Evolutionary conservation across 768 basidiomycete species (phyloP).

Genomic region (Kwoniella botswanensis): DNA sequence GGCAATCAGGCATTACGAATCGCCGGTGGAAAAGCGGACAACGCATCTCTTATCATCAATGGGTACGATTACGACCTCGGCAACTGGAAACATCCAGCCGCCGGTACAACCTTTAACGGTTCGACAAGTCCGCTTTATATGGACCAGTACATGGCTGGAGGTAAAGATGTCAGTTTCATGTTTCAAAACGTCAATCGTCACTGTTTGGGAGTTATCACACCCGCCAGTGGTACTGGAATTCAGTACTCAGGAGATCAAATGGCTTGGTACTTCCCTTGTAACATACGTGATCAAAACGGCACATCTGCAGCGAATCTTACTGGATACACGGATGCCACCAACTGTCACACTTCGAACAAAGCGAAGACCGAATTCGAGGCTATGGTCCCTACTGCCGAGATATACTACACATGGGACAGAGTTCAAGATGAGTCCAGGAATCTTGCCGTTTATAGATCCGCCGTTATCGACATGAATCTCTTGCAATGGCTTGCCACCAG

Average conservation of each 20-base stretch:
- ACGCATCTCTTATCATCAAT: constrained; percentile 86
- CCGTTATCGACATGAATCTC: constrained; percentile 85
- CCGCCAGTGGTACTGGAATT: constrained; percentile 73
- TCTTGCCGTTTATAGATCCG: constrained; percentile 90
- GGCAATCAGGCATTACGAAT: constrained; percentile 82
- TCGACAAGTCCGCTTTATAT: constrained; percentile 80
- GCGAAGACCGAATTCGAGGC: constrained; percentile 66
- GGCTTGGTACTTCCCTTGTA: constrained; percentile 99
- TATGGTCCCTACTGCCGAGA: constrained; percentile 72
- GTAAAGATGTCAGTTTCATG: constrained; percentile 90
- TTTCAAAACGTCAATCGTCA: constrained; percentile 90
- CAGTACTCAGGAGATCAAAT: constrained; percentile 65
- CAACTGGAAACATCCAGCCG: constrained; percentile 79
- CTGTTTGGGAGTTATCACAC: constrained; percentile 77
- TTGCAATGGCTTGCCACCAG: constrained; percentile 80
- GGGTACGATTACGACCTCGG: constrained; percentile 92
- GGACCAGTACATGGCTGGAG: constrained; percentile 74
- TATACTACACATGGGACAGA: constrained; percentile 93
- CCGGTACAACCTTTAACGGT: constrained; percentile 73
- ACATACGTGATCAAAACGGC: constrained; percentile 77
- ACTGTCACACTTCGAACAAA: constrained; percentile 71
- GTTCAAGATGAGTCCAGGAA: constrained; percentile 72
- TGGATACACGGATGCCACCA: constrained; percentile 67
- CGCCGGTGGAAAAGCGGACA: constrained; percentile 76
- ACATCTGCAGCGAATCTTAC: constrained; percentile 69